Evolutionary conservation across 2,329 filamentous ascomycete species (phyloP).

Genomic region (Colletotrichum lini): DNA sequence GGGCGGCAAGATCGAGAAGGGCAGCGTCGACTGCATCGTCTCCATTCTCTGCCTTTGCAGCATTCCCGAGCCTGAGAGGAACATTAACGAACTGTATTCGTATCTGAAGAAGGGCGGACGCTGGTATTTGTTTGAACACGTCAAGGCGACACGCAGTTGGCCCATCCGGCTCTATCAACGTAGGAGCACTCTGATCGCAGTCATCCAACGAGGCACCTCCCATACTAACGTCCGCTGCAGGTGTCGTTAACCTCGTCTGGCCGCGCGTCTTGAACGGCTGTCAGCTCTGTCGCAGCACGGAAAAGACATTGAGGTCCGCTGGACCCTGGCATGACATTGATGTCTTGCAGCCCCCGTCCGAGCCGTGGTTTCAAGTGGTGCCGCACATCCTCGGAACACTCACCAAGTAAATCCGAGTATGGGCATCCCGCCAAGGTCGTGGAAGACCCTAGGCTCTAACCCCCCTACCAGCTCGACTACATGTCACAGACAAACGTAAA

Average conservation of each 20-base stretch:
- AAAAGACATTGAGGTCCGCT: conserved; percentile 60
- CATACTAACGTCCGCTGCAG: conserved; percentile 49
- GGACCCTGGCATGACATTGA: conserved; percentile 67
- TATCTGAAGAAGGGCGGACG: conserved; percentile 73
- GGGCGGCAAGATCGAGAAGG: conserved; percentile 63
- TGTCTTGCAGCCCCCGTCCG: conserved; percentile 56
- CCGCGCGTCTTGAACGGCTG: conserved; percentile 67
- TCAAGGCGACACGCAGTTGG: conserved; percentile 57
- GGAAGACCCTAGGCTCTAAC: too few relatives aligned
- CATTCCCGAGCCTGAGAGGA: conserved; percentile 71
- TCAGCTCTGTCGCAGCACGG: conserved; percentile 64
- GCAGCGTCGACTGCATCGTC: conserved; percentile 71
- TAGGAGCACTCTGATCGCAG: conserved; percentile 50
- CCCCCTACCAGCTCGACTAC: too few relatives aligned
- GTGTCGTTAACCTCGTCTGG: conserved; percentile 67
- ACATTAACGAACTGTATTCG: conserved; percentile 68
- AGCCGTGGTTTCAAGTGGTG: conserved; percentile 59
- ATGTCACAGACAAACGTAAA: background rate
- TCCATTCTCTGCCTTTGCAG: conserved; percentile 74
- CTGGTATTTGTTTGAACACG: conserved; percentile 76
- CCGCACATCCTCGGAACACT: conserved; percentile 68
- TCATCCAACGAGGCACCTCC: background rate
- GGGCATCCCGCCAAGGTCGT: too few relatives aligned
- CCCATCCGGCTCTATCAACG: conserved; percentile 65
- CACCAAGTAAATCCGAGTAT: conserved; percentile 58